Percentiles rank a stretch among this genome's conserved stretches.
These are phyloP conservation scores for Colletotrichum lupini DNA, from an alignment of 2,329 filamentous ascomycete genomes.

Conservation along the genomic window DNA sequence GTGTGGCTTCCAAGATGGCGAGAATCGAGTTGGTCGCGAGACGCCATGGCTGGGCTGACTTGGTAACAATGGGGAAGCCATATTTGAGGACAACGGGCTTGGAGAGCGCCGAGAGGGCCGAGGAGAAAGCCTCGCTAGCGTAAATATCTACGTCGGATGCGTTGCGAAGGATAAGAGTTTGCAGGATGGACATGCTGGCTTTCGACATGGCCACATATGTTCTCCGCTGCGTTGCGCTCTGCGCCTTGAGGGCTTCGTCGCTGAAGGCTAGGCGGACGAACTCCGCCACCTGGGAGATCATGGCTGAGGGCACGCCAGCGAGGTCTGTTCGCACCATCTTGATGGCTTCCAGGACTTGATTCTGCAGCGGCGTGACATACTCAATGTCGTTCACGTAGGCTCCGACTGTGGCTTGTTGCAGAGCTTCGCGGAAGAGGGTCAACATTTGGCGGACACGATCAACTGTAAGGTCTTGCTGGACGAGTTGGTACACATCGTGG, in stretches of 20 bases:
- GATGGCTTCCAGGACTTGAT: constrained; percentile 74
- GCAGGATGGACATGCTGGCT: constrained; percentile 77
- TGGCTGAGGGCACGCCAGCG: constrained; percentile 71
- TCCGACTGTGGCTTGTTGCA: constrained; percentile 75
- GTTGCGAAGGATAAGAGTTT: constrained; percentile 69
- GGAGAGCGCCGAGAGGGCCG: constrained; percentile 74
- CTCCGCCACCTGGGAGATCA: constrained; percentile 76
- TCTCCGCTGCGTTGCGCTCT: constrained; percentile 60
- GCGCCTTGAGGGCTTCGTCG: constrained; percentile 44
- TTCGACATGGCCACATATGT: constrained; percentile 94
- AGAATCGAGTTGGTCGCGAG: constrained; percentile 79
- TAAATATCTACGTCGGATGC: constrained; percentile 76
- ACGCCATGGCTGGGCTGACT: constrained; percentile 79
- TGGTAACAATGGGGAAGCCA: constrained; percentile 77
- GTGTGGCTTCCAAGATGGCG: constrained; percentile 72
- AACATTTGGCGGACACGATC: constrained; percentile 76
- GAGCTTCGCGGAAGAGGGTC: constrained; percentile 74
- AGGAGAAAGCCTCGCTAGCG: constrained; percentile 71
- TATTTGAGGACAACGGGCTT: constrained; percentile 85
- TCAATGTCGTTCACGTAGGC: constrained; percentile 80
- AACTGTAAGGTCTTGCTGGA: constrained; percentile 71
- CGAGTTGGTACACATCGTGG: constrained; percentile 81
- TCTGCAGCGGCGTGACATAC: constrained; percentile 78
- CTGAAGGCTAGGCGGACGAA: constrained; percentile 78
- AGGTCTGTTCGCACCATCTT: constrained; percentile 75